Conservation (phyloP, 768 basidiomycete species). For the Lactarius quietus region DNA sequence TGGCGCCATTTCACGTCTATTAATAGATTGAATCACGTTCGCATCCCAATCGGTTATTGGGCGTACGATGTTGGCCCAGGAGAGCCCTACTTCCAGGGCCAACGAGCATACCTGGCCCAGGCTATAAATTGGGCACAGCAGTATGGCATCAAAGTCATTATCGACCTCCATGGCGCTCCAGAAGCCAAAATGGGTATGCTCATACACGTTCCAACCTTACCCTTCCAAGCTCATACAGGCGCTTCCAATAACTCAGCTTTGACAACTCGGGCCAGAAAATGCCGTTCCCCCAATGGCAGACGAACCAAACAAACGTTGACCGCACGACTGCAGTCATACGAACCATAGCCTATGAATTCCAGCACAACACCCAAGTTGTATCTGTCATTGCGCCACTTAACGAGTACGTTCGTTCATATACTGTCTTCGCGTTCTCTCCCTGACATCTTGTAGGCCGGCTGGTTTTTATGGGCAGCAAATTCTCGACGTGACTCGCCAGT, state of each 20-base stretch:
- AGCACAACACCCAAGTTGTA: slow-evolving; percentile 50
- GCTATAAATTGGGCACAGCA: slow-evolving; percentile 68
- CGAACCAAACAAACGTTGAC: slow-evolving; percentile 57
- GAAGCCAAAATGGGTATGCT: slow-evolving; percentile 75
- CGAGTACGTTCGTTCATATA: slow-evolving; percentile 46
- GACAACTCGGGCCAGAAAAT: slow-evolving; percentile 77
- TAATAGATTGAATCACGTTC: slow-evolving; percentile 74
- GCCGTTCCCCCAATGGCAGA: slow-evolving; percentile 65
- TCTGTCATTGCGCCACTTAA: slow-evolving; percentile 73
- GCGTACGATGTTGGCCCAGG: slow-evolving; percentile 76
- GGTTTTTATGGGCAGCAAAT: slow-evolving; percentile 56
- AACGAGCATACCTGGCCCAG: slow-evolving; percentile 62
- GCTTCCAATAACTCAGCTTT: slow-evolving; percentile 45
- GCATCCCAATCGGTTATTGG: slow-evolving; percentile 88
- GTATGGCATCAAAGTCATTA: slow-evolving; percentile 72
- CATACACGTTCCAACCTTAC: neutral
- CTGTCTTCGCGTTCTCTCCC: neutral
- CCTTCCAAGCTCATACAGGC: neutral
- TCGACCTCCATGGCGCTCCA: slow-evolving; percentile 70
- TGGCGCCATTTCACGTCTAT: slow-evolving; percentile 7
- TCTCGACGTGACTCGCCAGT: slow-evolving; percentile 52
- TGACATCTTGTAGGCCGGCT: slow-evolving; percentile 53
- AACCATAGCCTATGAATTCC: slow-evolving; percentile 57
- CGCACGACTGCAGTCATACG: slow-evolving; percentile 67
- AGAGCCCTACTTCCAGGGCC: slow-evolving; percentile 77